Percentiles rank a stretch among this genome's conserved stretches.
These are phyloP conservation scores for Globisporangium emineosum DNA, from an alignment of 352 stramenopile genomes.

Conservation along the genomic window DNA sequence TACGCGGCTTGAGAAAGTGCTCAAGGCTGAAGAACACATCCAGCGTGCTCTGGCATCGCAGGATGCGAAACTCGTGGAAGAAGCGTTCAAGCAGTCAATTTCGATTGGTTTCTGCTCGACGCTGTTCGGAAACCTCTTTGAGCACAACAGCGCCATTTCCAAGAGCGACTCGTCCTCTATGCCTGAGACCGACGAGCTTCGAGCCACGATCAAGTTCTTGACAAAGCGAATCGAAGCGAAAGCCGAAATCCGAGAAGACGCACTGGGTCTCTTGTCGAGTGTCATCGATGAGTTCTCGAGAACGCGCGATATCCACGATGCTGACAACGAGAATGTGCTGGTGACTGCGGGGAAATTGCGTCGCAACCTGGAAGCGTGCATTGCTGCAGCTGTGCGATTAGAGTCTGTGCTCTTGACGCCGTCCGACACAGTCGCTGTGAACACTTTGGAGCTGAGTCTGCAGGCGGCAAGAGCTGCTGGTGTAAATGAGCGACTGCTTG, in stretches of 20 bases:
- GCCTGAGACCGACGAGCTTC: constrained; percentile 37
- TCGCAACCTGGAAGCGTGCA: constrained; percentile 42
- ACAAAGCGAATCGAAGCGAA: constrained; percentile 43
- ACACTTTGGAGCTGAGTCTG: constrained; percentile 53
- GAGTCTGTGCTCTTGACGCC: constrained; percentile 43
- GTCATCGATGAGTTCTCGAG: constrained; percentile 53
- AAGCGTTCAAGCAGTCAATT: constrained; percentile 52
- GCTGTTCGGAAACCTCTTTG: constrained; percentile 46
- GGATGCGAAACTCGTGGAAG: constrained; percentile 40
- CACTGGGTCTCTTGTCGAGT: constrained; percentile 41
- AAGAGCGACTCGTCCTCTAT: constrained; percentile 12
- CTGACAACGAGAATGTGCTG: constrained; percentile 36
- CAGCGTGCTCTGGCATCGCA: constrained; percentile 27
- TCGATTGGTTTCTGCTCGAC: constrained; percentile 52
- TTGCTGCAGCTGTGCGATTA: constrained; percentile 42
- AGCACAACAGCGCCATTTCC: constrained; percentile 32
- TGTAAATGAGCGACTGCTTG: constrained; percentile 53
- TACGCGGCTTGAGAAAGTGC: constrained; percentile 38
- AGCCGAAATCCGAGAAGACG: constrained; percentile 60
- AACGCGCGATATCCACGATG: constrained; percentile 23
- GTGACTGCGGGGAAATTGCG: constrained; percentile 42
- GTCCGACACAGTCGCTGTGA: constrained; percentile 40
- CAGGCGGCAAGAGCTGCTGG: constrained; percentile 53
- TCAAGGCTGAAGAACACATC: constrained; percentile 36
- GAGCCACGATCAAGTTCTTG: constrained; percentile 57